Percentiles rank a stretch among this genome's conserved stretches.
Evolutionary conservation across 1,139 yeast species (phyloP).

Genomic region (Geotrichum cucujoidarum): DNA sequence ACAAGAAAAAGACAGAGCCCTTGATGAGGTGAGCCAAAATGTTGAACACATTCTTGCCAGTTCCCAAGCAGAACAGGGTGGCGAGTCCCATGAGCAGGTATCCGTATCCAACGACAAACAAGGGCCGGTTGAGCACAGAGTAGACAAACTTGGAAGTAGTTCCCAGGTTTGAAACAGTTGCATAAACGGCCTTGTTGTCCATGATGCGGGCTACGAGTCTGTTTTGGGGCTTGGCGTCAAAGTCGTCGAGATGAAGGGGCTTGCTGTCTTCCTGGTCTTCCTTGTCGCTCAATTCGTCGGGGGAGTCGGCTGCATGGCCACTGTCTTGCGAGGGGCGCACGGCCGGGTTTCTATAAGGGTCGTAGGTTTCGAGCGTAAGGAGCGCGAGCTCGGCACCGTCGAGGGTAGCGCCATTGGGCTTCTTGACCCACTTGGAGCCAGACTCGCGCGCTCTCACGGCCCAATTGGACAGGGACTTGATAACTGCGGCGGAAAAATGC

Average conservation of each 20-base stretch:
- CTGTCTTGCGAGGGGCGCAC: conserved; percentile 28
- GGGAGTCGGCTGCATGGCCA: conserved; percentile 24
- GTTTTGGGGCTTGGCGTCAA: conserved; percentile 20
- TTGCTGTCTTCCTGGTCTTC: not conserved
- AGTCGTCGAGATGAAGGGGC: not conserved
- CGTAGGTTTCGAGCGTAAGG: conserved; percentile 23
- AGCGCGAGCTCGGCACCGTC: conserved; percentile 37
- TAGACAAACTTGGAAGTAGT: conserved; percentile 41
- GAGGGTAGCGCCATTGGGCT: conserved; percentile 28
- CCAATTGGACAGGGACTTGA: conserved; percentile 43
- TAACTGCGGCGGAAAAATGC: conserved; percentile 53
- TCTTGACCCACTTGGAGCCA: conserved; percentile 42
- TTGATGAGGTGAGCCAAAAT: conserved; percentile 91
- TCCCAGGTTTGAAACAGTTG: conserved; percentile 41
- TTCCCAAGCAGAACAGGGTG: conserved; percentile 64
- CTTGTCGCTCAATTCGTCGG: conserved; percentile 17
- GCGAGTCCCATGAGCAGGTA: conserved; percentile 74
- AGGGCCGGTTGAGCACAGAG: conserved; percentile 56
- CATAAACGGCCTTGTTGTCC: conserved; percentile 32
- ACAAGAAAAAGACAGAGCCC: conserved; percentile 79
- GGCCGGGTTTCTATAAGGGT: conserved; percentile 9
- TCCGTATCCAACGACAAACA: conserved; percentile 55
- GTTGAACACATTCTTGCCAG: conserved; percentile 63
- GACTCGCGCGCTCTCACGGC: conserved; percentile 32
- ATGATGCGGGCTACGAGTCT: conserved; percentile 28